Conservation (phyloP, 164 flowering plant genomes). For the Dillenia suffruticosa region DNA sequence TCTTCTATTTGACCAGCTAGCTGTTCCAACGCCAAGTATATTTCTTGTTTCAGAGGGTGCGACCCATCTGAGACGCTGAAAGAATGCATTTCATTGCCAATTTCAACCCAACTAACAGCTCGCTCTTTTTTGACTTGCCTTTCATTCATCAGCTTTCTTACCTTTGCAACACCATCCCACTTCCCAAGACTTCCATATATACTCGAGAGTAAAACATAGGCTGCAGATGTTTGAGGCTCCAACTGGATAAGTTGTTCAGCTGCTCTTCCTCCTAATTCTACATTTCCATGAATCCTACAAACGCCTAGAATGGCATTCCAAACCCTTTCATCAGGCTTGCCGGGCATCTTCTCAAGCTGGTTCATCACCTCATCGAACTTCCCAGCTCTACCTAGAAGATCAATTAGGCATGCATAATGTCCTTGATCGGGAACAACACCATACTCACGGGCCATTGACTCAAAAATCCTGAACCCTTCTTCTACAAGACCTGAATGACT, state of each 20-base stretch:
- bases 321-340: conserved; percentile 37
- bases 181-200: conserved; percentile 50
- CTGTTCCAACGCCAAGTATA: conserved; percentile 36
- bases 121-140: conserved; percentile 42
- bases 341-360: conserved; percentile 44
- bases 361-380: conserved; percentile 33
- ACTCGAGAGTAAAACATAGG: conserved; percentile 52
- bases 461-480: conserved; percentile 47
- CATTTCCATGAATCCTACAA: conserved; percentile 52
- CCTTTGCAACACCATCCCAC: conserved; percentile 47
- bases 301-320: conserved; percentile 63
- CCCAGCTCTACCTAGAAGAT: conserved; percentile 66
- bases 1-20: conserved; percentile 40
- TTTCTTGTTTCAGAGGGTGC: conserved; percentile 37
- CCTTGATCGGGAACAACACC: conserved; percentile 50
- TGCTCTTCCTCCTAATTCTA: conserved; percentile 44
- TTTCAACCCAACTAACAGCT: conserved; percentile 61
- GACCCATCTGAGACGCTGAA: conserved; percentile 33
- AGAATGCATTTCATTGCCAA: conserved; percentile 36
- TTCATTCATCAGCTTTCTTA: conserved; percentile 47
- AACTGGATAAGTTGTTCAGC: conserved; percentile 50
- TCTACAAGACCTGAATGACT: conserved; percentile 61
- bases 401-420: conserved; percentile 66
- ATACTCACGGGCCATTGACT: conserved; percentile 37
- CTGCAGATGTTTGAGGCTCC: conserved; percentile 49